phyloP scores from a whole-genome alignment of 2,329 filamentous ascomycete species.

The Nigrograna mackinnonii region DNA sequence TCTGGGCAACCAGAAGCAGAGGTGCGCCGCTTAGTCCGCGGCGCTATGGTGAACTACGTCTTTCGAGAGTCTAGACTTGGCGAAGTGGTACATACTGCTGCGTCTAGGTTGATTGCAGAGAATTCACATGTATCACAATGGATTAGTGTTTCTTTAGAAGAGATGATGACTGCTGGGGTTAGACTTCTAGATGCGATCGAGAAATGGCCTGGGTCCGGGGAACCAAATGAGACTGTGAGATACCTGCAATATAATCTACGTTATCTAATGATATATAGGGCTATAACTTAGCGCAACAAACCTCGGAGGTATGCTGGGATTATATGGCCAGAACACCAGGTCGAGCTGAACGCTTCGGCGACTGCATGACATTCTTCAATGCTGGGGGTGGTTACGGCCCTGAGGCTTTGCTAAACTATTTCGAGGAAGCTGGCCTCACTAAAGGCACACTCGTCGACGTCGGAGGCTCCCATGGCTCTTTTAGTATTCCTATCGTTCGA shows the following conservation, averaged over 20 bases:
- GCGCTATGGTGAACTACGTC: background rate
- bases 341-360: too few relatives aligned
- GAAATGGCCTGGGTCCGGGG: constrained; percentile 2
- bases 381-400: too few relatives aligned
- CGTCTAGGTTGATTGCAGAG: background rate
- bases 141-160: too few relatives aligned
- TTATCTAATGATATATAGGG: too few relatives aligned
- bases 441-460: constrained; percentile 1
- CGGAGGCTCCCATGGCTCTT: background rate
- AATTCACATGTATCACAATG: background rate
- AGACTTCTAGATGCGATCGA: background rate
- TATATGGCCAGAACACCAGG: too few relatives aligned
- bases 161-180: background rate
- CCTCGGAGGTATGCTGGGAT: too few relatives aligned
- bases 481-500: background rate
- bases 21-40: background rate
- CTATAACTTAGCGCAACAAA: too few relatives aligned
- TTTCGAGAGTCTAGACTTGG: background rate
- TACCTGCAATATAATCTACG: too few relatives aligned
- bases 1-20: background rate
- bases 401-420: too few relatives aligned
- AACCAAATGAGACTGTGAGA: background rate
- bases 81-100: background rate
- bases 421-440: too few relatives aligned
- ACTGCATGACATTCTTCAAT: too few relatives aligned